A percentile compares a stretch with the other conserved stretches of the same genome.
phyloP scores from a whole-genome alignment of 352 stramenopile genomes.

The Elongisporangium prolatum region DNA sequence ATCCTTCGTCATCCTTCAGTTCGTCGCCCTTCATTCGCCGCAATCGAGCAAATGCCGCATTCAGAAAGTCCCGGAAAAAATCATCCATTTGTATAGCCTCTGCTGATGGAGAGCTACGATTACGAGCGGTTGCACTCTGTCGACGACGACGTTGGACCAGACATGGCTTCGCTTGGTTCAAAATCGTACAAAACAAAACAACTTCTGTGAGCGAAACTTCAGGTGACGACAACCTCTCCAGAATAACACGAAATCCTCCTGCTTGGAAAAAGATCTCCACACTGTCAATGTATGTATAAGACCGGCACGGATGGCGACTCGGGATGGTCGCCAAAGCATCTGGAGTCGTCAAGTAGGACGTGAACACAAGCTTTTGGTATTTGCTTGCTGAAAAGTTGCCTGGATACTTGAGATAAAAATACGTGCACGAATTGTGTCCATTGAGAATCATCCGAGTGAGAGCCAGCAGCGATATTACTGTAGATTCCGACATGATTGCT shows the following conservation, averaged over 20 bases:
- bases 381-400: constrained; percentile 51
- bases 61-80: constrained; percentile 79
- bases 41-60: constrained; percentile 62
- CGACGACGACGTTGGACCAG: constrained; percentile 40
- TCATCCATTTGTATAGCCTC: constrained; percentile 47
- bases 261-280: constrained; percentile 82
- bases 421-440: constrained; percentile 71
- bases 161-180: constrained; percentile 74
- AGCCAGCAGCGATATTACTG: constrained; percentile 47
- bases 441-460: constrained; percentile 76
- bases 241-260: constrained; percentile 67
- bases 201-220: constrained; percentile 57
- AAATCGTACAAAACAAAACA: constrained; percentile 57
- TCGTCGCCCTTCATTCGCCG: constrained; percentile 62
- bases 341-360: constrained; percentile 58
- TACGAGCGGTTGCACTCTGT: constrained; percentile 18
- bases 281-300: constrained; percentile 81
- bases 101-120: constrained; percentile 10
- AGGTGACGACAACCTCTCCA: constrained; percentile 43
- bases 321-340: constrained; percentile 51
- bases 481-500: constrained; percentile 23
- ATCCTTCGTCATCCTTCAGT: constrained; percentile 74
- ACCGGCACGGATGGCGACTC: constrained; percentile 66
- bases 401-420: constrained; percentile 83
- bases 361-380: constrained; percentile 69